These are phyloP conservation scores for Hygrophorus russula DNA, from an alignment of 768 basidiomycete genomes.

Conservation along the genomic window DNA sequence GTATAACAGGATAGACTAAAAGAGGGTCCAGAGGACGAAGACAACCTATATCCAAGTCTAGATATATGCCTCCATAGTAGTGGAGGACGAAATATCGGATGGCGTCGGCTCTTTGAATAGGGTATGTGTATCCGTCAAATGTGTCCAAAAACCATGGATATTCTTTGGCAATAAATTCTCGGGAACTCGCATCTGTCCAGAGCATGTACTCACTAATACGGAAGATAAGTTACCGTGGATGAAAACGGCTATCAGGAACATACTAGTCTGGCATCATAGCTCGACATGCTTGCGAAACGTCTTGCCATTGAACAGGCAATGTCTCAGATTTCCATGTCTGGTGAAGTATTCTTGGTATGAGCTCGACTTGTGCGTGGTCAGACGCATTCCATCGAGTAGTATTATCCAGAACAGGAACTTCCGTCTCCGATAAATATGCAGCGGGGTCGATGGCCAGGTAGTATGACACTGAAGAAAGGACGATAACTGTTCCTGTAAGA, in stretches of 20 bases:
- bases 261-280: constrained; percentile 96
- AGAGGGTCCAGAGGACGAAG: constrained; percentile 77
- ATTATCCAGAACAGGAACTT: constrained; percentile 51
- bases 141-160: constrained; percentile 93
- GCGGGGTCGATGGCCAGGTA: constrained; percentile 72
- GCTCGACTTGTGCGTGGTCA: constrained; percentile 51
- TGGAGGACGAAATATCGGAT: constrained; percentile 98
- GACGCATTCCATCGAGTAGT: constrained; percentile 54
- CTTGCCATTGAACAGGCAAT: constrained; percentile 73
- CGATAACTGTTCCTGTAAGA: constrained; percentile 80
- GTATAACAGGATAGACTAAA: constrained; percentile 74
- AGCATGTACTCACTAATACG: constrained; percentile 79
- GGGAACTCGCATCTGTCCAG: constrained; percentile 90
- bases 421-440: constrained; percentile 72
- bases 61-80: constrained; percentile 89
- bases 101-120: constrained; percentile 91
- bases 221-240: constrained; percentile 10
- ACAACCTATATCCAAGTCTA: constrained; percentile 97
- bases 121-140: constrained; percentile 84
- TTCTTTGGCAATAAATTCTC: constrained; percentile 77
- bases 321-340: constrained; percentile 97
- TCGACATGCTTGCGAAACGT: constrained; percentile 72
- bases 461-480: constrained; percentile 85
- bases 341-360: constrained; percentile 87
- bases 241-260: constrained; percentile 22